A percentile compares a stretch with the other conserved stretches of the same genome.
These are phyloP conservation scores for Saitozyma podzolica DNA, from an alignment of 768 basidiomycete species.

Conservation along the genomic window DNA sequence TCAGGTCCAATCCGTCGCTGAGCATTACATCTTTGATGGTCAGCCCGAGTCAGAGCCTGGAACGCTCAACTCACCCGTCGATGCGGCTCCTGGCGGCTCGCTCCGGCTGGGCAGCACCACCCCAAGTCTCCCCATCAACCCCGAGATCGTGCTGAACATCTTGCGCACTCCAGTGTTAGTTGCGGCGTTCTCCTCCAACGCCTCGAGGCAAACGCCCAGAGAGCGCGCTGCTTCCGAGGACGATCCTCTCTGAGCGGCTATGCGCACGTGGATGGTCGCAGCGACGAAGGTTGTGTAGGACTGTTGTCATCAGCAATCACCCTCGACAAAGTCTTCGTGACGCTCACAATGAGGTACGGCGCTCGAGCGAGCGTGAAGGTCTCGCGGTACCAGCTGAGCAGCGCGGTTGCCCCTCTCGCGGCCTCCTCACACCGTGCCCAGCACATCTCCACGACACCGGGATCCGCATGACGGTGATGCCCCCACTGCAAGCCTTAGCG, in stretches of 20 bases:
- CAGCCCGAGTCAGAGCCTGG: neutral
- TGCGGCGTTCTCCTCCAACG: constrained; percentile 21
- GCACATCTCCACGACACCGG: constrained; percentile 12
- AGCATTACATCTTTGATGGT: neutral
- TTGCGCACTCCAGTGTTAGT: constrained; percentile 27
- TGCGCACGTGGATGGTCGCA: constrained; percentile 35
- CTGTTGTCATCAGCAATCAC: constrained; percentile 7
- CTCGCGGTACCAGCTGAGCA: constrained; percentile 18
- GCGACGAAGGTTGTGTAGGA: constrained; percentile 33
- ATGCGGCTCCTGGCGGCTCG: neutral
- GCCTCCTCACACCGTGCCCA: constrained; percentile 28
- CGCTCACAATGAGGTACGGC: constrained; percentile 28
- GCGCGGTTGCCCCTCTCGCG: constrained; percentile 16
- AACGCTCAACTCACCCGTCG: neutral
- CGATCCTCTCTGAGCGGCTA: constrained; percentile 15
- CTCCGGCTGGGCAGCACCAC: constrained; percentile 2
- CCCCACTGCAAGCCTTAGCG: constrained; percentile 10
- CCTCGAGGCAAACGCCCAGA: constrained; percentile 26
- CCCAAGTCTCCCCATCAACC: constrained; percentile 20
- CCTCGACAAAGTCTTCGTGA: neutral
- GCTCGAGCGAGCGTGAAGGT: constrained; percentile 28
- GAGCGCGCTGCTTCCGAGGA: constrained; percentile 11
- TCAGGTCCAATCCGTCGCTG: constrained; percentile 9
- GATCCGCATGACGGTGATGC: constrained; percentile 11
- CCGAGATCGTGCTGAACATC: constrained; percentile 18